Evolutionary conservation across 208 protist genomes (phyloP), one percentile per base, ranked within the genome.

Genomic region (Crithidia sp.): DNA sequence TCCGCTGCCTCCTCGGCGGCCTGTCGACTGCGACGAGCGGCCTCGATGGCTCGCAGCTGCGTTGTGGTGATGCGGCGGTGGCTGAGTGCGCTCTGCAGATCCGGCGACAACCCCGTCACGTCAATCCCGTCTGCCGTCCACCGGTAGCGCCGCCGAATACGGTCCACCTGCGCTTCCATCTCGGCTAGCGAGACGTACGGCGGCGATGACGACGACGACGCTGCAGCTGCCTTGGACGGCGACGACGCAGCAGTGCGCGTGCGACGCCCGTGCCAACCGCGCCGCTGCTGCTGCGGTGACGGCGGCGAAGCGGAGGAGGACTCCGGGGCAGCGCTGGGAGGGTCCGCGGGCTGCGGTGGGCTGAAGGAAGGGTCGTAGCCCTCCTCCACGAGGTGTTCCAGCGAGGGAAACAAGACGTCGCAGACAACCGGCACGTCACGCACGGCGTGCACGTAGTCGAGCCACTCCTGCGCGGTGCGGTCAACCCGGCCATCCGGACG

Each of bases 91-190:
- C 59, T 62, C 71, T 91, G 88, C 28, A 96, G 71, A 16, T 91
- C 84, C 0, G 60, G 49, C 5, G 76, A 71, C 16, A 96, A 81
- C 4, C 88, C 92, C 4, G 86, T 94, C 19, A 95, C 87, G 60
- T 95, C 88, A 76, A 95, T 96, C 17, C 89, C 92, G 56, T 95
- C 89, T 10, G 66, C 55, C 12, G 89, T 95, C 74, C 77, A 83
- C 14, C 64, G 67, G 54, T 83, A 82, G 47, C 82, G 79, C 16
- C 60, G 65, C 39, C 81, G 81, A 13, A 96, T 67, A 39, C 73
- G 61, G 16, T 85, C 81, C 36, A 96, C 81, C 77, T 95, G 88
- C 66, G 79, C 62, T 69, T 92, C 88, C 70, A 96, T 69, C 63
- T 86, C 77, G 16, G 84, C 77, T 5, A 94, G 59, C 8, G 89